Conservation (phyloP, 208 protist species). For the Trypanosoma vivax region DNA sequence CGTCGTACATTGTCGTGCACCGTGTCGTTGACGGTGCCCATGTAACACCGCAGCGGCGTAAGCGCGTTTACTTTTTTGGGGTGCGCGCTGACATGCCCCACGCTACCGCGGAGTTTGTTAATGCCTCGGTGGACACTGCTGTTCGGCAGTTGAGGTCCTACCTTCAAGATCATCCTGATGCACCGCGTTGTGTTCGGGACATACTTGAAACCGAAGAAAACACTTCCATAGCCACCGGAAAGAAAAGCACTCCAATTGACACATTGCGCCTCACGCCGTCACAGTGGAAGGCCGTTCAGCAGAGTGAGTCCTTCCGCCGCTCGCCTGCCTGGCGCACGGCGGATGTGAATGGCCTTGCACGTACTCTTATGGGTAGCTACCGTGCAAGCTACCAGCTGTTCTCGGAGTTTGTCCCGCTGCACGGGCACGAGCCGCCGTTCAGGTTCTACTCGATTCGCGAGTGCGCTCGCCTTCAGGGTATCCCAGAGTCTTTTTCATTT, state of each 20-base stretch:
- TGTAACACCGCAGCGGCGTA: conserved; percentile 53
- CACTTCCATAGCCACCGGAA: not conserved
- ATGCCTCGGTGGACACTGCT: conserved; percentile 7
- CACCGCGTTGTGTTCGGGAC: conserved; percentile 15
- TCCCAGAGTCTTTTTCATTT: conserved; percentile 47
- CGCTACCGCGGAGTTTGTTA: not conserved
- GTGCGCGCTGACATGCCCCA: conserved; percentile 17
- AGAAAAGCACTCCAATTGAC: not conserved
- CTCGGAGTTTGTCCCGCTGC: conserved; percentile 61
- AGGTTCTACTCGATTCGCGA: conserved; percentile 64
- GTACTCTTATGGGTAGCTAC: conserved; percentile 64
- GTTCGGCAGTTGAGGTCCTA: conserved; percentile 2
- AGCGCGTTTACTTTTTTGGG: conserved; percentile 64
- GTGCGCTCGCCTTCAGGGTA: conserved; percentile 73
- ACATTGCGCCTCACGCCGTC: conserved; percentile 19
- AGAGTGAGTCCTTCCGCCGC: conserved; percentile 40
- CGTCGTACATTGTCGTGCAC: conserved; percentile 25
- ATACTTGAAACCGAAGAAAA: conserved; percentile 14
- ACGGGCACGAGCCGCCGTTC: conserved; percentile 18
- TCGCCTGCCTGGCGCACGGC: conserved; percentile 43
- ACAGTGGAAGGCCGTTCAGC: conserved; percentile 48
- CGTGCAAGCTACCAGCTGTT: conserved; percentile 61
- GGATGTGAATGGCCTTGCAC: conserved; percentile 36
- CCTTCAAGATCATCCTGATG: conserved; percentile 5
- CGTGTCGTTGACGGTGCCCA: conserved; percentile 44